Evolutionary conservation across 352 stramenopile species (phyloP).

Genomic region (Salisapilia sapeloensis): DNA sequence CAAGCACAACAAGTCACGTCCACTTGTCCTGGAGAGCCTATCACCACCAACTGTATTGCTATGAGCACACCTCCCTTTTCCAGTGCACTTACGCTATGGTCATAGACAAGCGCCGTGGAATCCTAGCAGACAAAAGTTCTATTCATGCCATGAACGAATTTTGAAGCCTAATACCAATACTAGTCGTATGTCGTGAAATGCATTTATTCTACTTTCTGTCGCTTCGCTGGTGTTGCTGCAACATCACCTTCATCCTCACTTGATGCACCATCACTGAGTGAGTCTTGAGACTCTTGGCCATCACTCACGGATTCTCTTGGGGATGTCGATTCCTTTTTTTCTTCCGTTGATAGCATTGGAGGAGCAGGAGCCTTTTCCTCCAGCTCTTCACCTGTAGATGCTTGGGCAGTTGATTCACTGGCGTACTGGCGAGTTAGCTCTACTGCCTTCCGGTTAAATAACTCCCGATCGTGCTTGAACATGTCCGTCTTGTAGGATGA

Average conservation of each 20-base stretch:
- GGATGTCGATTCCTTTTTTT: neutral
- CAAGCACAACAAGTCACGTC: slow-evolving; percentile 32
- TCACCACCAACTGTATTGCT: no score
- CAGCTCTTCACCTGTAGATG: neutral
- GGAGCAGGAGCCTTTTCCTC: slow-evolving; percentile 2
- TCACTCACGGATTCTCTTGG: no score
- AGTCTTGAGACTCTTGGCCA: slow-evolving; percentile 4
- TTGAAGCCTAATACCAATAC: no score
- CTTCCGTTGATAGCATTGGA: slow-evolving; percentile 2
- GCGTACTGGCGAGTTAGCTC: slow-evolving; percentile 46
- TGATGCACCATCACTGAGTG: slow-evolving; percentile 5
- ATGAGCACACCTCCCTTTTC: no score
- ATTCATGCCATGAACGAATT: no score
- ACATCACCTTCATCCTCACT: no score
- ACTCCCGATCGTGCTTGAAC: slow-evolving; percentile 60
- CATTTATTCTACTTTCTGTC: no score
- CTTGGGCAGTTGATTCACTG: slow-evolving; percentile 1
- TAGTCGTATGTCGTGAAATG: no score
- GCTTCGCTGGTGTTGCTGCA: no score
- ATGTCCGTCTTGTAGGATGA: slow-evolving; percentile 61
- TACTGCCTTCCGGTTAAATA: slow-evolving; percentile 44
- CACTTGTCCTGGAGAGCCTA: slow-evolving; percentile 41
- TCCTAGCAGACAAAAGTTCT: no score
- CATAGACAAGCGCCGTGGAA: no score
- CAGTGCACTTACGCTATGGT: no score